Base-by-base conservation (phyloP, 306 rosid species). In the Dalbergia cochinchinensis region DNA sequence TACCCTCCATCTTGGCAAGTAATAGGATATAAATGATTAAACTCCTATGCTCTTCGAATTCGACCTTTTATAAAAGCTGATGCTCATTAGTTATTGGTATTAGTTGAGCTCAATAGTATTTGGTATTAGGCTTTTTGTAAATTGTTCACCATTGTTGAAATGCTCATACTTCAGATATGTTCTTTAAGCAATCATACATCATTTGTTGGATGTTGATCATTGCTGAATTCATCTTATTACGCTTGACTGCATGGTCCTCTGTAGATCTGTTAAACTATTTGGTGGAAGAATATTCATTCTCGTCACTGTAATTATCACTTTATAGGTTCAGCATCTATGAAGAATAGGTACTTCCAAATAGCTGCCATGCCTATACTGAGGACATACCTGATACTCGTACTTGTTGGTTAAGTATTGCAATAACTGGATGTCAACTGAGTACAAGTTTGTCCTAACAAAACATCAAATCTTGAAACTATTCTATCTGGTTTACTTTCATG, bases 201-300 rank as follows among this genome's bases (percentile, higher is more conserved):
- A 78, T 78, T 55, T 78, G 77, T 47, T 78, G 70, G 4, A 0
- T 26, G 10, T 10, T 69, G 45, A 33, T 60, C 47, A 12, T 15
- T 39, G 16, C 19, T 66, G 51, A 68, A 47, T n/a, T 69, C 63
- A 16, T 26, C 31, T 26, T 26, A 26, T 26, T 26, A 26, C 3
- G 2, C 20, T 48, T 50, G 11, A 11, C 5, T 72, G 15, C 53
- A 41, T 18, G 65, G 13, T 50, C 60, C 18, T 67, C 34, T 47
- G 33, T 19, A 5, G 45, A 50, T 50, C 11, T 31, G 14, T 51
- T 45, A 13, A 20, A 48, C 37, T 15, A 47, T 71, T 44, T 61
- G 57, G 22, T 47, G 35, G 14, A 35, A 37, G 57, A 34, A 48
- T 79, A n/a, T 22, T 54, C 20, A 1, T 20, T 26, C 31, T 34